These are phyloP conservation scores for Lasiosphaeria ovina DNA, from an alignment of 495 filamentous ascomycete genomes.

Conservation along the genomic window DNA sequence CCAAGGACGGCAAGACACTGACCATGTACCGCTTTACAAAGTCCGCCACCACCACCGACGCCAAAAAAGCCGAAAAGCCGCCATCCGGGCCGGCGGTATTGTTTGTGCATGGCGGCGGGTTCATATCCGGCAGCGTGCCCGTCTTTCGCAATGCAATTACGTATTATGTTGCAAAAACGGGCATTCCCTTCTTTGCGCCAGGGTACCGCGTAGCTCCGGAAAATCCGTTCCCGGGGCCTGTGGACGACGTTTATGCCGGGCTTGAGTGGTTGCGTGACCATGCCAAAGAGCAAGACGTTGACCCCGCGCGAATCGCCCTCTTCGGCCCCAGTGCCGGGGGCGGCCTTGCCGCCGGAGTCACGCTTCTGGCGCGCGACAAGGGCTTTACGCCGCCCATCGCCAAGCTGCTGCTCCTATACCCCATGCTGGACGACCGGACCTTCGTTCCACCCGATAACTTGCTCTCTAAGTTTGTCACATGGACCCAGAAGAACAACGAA, in stretches of 20 bases:
- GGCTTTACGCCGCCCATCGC: conserved; percentile 26
- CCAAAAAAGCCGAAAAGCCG: not conserved
- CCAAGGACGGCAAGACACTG: conserved; percentile 23
- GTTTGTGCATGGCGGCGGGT: conserved; percentile 42
- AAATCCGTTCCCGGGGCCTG: conserved; percentile 29
- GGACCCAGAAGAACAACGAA: conserved; percentile 33
- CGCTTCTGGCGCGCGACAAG: conserved; percentile 36
- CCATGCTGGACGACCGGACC: conserved; percentile 46
- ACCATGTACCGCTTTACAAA: conserved; percentile 22
- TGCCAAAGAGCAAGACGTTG: conserved; percentile 29
- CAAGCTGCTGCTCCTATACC: conserved; percentile 36
- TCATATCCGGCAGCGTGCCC: conserved; percentile 31
- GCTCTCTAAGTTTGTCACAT: conserved; percentile 31
- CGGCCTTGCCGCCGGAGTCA: conserved; percentile 33
- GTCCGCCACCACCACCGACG: too few species aligned
- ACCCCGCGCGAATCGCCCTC: conserved; percentile 37
- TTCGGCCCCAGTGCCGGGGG: conserved; percentile 43
- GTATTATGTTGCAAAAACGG: conserved; percentile 21
- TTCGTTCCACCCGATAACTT: conserved; percentile 21
- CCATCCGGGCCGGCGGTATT: conserved; percentile 27
- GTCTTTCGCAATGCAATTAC: conserved; percentile 20
- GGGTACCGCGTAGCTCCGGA: conserved; percentile 46
- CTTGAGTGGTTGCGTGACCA: conserved; percentile 31
- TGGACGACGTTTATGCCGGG: conserved; percentile 38
- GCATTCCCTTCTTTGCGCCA: conserved; percentile 32